A percentile compares a stretch with the other conserved stretches of the same genome.
phyloP scores from a whole-genome alignment of 83 land plant genomes.

The Diphasiastrum complanatum region DNA sequence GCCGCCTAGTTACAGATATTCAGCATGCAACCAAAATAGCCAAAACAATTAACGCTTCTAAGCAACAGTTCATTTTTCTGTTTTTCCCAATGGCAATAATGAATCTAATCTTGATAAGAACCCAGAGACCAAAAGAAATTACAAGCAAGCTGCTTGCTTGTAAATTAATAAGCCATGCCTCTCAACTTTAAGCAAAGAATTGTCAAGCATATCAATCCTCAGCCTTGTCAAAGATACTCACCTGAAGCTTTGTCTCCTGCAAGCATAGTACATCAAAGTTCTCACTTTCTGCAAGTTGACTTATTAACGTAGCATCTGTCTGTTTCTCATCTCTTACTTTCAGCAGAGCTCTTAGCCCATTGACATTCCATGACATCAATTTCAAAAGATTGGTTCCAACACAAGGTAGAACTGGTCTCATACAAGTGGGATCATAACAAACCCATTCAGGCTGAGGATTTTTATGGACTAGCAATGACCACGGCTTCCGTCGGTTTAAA shows the following conservation, averaged over 20 bases:
- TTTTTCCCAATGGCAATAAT: too few relatives aligned
- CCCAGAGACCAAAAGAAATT: too few relatives aligned
- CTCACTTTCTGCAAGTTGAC: slow-evolving; percentile 58
- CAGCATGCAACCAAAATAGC: too few relatives aligned
- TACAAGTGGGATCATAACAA: slow-evolving; percentile 66
- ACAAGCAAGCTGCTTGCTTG: too few relatives aligned
- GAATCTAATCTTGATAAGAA: too few relatives aligned
- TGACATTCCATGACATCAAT: slow-evolving; percentile 89
- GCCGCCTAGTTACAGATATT: too few relatives aligned
- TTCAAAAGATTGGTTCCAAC: slow-evolving; percentile 39
- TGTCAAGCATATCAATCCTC: too few relatives aligned
- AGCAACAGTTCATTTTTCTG: too few relatives aligned
- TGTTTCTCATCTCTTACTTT: slow-evolving; percentile 32
- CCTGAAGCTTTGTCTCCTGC: slow-evolving; percentile 95
- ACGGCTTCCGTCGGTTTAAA: too few relatives aligned
- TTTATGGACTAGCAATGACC: slow-evolving; percentile 76
- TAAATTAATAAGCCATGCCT: not conserved
- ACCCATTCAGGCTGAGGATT: slow-evolving; percentile 69
- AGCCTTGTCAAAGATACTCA: slow-evolving; percentile 14
- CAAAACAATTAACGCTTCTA: too few relatives aligned
- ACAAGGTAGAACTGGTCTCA: slow-evolving; percentile 48
- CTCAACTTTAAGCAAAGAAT: not conserved
- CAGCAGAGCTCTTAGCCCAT: slow-evolving; percentile 78
- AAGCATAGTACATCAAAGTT: slow-evolving; percentile 82
- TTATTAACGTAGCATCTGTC: slow-evolving; percentile 35